Percentiles rank a stretch among this genome's conserved stretches.
Conservation (phyloP, 2,329 filamentous ascomycete species). For the Cladophialophora psammophila region DNA sequence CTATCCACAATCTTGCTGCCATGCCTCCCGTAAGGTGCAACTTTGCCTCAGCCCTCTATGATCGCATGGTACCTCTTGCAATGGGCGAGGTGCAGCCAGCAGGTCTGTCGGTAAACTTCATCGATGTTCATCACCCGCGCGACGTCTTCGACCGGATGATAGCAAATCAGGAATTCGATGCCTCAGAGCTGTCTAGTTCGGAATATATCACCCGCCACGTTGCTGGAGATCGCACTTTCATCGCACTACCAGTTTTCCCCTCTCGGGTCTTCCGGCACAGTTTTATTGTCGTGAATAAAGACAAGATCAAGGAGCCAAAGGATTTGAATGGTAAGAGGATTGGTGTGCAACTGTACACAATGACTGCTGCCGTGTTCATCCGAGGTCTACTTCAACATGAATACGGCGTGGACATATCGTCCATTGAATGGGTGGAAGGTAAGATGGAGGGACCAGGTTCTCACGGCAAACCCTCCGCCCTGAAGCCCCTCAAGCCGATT, state of each 20-base stretch:
- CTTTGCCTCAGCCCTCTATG: constrained; percentile 17
- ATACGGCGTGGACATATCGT: constrained; percentile 45
- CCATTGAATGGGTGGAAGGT: constrained; percentile 47
- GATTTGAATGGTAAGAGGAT: constrained; percentile 48
- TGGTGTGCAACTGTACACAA: constrained; percentile 49
- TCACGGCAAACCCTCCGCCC: constrained; percentile 44
- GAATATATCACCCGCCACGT: constrained; percentile 18
- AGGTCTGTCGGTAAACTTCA: constrained; percentile 12
- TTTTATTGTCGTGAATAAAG: constrained; percentile 42
- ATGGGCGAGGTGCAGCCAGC: constrained; percentile 15
- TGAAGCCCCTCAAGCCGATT: constrained; percentile 20
- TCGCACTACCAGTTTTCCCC: constrained; percentile 9
- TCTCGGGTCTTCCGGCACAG: constrained; percentile 14
- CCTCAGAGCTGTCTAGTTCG: constrained; percentile 13
- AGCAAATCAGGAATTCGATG: constrained; percentile 18
- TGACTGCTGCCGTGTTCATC: constrained; percentile 51
- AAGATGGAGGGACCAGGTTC: constrained; percentile 43
- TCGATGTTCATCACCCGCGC: constrained; percentile 14
- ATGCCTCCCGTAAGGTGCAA: constrained; percentile 15
- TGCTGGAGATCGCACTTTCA: constrained; percentile 9
- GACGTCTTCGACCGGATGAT: constrained; percentile 18
- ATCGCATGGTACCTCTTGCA: constrained; percentile 15
- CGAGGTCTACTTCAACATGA: constrained; percentile 46
- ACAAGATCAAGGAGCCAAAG: constrained; percentile 42
- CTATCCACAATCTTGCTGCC: background rate